Evolutionary conservation across 148 eudicot species (phyloP).

Genomic region (Arbutus unedo): DNA sequence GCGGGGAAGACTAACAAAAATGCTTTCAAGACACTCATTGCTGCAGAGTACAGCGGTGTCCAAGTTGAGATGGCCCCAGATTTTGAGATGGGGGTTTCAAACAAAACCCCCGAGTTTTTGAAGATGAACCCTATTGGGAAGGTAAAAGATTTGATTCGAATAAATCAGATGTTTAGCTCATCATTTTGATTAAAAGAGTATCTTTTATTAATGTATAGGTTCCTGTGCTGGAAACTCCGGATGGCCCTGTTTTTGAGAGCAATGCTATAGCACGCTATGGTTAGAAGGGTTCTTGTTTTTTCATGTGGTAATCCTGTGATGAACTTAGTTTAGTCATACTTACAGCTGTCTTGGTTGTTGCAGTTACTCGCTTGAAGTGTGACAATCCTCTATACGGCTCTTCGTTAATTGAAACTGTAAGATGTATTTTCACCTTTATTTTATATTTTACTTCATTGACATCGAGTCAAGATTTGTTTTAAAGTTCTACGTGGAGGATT

Average conservation of each 20-base stretch:
- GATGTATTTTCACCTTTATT: conserved; percentile 1
- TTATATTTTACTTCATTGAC: not conserved
- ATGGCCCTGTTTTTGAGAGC: conserved; percentile 62
- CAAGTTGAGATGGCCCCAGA: conserved; percentile 47
- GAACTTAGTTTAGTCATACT: not conserved
- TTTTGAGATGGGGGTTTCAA: conserved; percentile 69
- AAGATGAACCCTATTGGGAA: conserved; percentile 82
- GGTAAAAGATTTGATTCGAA: conserved; percentile 24
- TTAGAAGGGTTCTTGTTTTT: conserved; percentile 8
- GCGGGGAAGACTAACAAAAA: conserved; percentile 51
- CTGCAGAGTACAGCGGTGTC: conserved; percentile 62
- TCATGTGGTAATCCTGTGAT: not conserved
- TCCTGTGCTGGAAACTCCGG: conserved; percentile 68
- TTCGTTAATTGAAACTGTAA: conserved; percentile 50
- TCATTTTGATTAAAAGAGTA: not conserved
- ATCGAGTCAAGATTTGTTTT: not conserved
- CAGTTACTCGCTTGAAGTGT: conserved; percentile 50
- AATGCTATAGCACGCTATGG: conserved; percentile 76
- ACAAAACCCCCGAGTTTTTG: conserved; percentile 66
- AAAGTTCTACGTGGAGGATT: not conserved
- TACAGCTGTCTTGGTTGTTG: conserved; percentile 17
- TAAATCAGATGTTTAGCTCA: not conserved
- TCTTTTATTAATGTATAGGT: conserved; percentile 27
- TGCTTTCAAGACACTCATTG: conserved; percentile 66
- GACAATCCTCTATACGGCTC: conserved; percentile 51